Evolutionary conservation across 2,329 filamentous ascomycete species (phyloP), one percentile per base, ranked within the genome.

Genomic region (Chalara sp.): DNA sequence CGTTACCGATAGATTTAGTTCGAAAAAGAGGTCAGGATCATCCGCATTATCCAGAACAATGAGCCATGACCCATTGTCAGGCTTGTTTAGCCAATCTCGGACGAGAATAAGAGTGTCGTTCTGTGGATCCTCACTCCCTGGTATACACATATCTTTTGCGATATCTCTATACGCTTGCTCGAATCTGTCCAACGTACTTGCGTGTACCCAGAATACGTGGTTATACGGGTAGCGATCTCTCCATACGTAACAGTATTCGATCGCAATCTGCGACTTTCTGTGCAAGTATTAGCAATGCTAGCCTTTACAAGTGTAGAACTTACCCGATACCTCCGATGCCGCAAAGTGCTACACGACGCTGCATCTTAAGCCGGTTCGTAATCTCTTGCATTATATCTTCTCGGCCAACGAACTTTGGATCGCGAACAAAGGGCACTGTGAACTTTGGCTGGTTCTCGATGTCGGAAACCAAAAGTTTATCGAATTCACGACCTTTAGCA

Each of bases 41-140:
- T 62, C 56, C 3, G 50, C 52, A 50, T 60, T 61, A 46, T 62
- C 58, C 5, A 62, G 37, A 37, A 58, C 50, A 48, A 62, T 50
- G 37, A 61, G 51, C 60, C 57, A 62, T 1, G 28, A 47, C 2
- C 51, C 53, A 32, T 58, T 53, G 1, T 53, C n/a, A 12, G 35
- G 32, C 32, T 54, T 52, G 13, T 43, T 48, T 3, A 62, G 50
- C 60, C 57, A 62, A n/a, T 46, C 37, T 21, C n/a, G 28, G 6
- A 58, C 52, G 2, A 52, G 3, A 10, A 2, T 21, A 41, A 50
- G 10, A 39, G 42, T 46, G 28, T 46, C 33, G 31, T 6, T n/a
- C 4, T 44, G 2, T 6, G 49, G 51, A 32, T 57, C 42, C n/a
- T 57, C 46, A 6, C 3, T 43, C 6, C 50, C 56, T 30, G 53